A percentile compares a stretch with the other conserved stretches of the same genome.
Conservation (phyloP, 2,329 filamentous ascomycete species). For the Calonectria honghensis region DNA sequence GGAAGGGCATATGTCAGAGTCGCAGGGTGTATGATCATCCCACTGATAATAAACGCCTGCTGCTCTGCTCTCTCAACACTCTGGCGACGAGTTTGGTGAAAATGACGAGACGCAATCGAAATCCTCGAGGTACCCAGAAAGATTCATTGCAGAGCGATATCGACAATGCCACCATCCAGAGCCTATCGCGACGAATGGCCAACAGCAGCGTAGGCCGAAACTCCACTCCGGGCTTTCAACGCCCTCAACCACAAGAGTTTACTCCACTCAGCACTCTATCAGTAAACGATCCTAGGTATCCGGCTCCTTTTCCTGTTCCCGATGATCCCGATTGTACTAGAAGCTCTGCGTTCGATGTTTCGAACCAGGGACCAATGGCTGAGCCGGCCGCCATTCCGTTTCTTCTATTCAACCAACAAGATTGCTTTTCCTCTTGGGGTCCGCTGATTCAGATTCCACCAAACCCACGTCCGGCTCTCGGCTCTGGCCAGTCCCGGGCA, state of each 20-base stretch:
- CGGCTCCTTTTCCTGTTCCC: too few species aligned
- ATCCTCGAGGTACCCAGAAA: neutral
- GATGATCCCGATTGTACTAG: neutral
- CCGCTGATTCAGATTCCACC: neutral
- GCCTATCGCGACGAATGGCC: neutral
- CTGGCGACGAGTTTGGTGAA: neutral
- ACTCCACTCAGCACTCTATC: too few species aligned
- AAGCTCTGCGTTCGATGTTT: too few species aligned
- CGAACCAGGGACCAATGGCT: neutral
- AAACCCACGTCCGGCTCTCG: too few species aligned
- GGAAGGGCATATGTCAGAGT: too few species aligned
- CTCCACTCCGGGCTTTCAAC: neutral
- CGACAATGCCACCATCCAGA: neutral
- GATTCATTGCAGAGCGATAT: neutral
- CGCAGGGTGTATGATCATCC: neutral
- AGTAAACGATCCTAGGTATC: too few species aligned
- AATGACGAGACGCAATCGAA: neutral
- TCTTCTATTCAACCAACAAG: neutral
- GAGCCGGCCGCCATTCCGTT: too few species aligned
- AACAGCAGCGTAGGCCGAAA: too few species aligned
- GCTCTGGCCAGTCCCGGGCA: neutral
- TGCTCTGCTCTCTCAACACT: neutral
- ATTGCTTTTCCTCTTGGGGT: neutral
- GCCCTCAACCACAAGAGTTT: neutral
- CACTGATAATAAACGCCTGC: neutral